Evolutionary conservation across 441 rosid genomes (phyloP).

Genomic region (Pelargonium citronellum): DNA sequence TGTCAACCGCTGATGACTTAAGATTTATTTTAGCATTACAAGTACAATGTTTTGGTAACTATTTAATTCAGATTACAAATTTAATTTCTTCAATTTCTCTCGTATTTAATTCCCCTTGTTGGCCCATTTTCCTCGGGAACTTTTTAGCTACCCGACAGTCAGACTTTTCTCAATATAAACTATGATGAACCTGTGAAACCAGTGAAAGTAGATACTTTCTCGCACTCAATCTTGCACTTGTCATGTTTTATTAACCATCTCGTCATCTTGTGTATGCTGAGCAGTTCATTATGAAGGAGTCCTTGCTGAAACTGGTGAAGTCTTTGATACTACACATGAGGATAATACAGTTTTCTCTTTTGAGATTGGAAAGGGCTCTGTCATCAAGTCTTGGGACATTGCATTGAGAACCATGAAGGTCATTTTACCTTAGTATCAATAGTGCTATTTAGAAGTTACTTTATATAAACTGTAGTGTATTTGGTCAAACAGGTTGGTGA

Average conservation of each 20-base stretch:
- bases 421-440: background rate
- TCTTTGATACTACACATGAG: conserved; percentile 76
- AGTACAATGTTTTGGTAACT: no score
- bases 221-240: background rate
- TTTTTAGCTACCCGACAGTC: no score
- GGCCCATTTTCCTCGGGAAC: no score
- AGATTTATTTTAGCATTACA: background rate
- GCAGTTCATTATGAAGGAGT: conserved; percentile 87
- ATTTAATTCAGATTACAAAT: background rate
- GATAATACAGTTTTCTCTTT: conserved; percentile 84
- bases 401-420: conserved; percentile 89
- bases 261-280: conserved; percentile 18
- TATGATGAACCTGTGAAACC: background rate
- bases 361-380: conserved; percentile 79
- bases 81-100: background rate
- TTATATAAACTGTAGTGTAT: background rate
- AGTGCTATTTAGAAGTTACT: background rate
- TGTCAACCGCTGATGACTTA: background rate
- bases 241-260: background rate
- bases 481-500: conserved; percentile 65
- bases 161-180: no score
- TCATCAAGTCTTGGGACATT: conserved; percentile 83
- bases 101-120: background rate
- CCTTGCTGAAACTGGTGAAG: conserved; percentile 75
- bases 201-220: background rate